Evolutionary conservation across 1,284 basidiomycete species (phyloP).

Genomic region (Sphaerobolus stellatus): DNA sequence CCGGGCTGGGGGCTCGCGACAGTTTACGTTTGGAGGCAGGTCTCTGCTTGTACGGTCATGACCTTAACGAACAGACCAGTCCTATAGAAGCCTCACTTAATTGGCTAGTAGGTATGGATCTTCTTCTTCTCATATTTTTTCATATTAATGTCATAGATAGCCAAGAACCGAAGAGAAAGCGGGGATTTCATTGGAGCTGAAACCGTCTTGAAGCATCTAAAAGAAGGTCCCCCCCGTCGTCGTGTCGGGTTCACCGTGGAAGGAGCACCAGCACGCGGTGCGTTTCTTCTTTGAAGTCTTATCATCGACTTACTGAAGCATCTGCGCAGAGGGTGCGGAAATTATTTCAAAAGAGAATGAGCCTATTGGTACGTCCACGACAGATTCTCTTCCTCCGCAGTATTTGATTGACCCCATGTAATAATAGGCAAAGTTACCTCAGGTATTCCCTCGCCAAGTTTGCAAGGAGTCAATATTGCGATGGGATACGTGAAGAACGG

Average conservation of each 20-base stretch:
- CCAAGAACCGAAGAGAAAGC: conserved; percentile 75
- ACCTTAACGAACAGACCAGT: conserved; percentile 83
- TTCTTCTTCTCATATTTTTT: neutral
- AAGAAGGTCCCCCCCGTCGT: conserved; percentile 68
- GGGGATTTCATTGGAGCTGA: conserved; percentile 84
- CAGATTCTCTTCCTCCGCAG: neutral
- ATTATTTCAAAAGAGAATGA: conserved; percentile 61
- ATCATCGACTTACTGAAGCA: conserved; percentile 1
- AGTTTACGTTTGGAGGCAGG: conserved; percentile 93
- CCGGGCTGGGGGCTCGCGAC: conserved; percentile 92
- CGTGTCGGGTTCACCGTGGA: conserved; percentile 84
- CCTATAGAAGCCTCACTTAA: conserved; percentile 89
- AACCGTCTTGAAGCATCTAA: conserved; percentile 77
- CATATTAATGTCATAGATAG: conserved; percentile 31
- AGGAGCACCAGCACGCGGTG: conserved; percentile 79
- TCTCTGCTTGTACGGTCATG: conserved; percentile 97
- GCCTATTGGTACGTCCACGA: conserved; percentile 50
- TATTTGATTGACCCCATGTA: conserved; percentile 7
- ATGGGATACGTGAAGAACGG: conserved; percentile 90
- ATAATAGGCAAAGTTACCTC: conserved; percentile 76
- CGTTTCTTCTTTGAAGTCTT: conserved; percentile 40
- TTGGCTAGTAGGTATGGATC: conserved; percentile 83
- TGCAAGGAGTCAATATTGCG: conserved; percentile 90
- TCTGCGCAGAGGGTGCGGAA: conserved; percentile 70
- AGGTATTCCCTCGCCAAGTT: conserved; percentile 92